Evolutionary conservation across 2,329 filamentous ascomycete genomes (phyloP).

Genomic region (Didymella pinodella): DNA sequence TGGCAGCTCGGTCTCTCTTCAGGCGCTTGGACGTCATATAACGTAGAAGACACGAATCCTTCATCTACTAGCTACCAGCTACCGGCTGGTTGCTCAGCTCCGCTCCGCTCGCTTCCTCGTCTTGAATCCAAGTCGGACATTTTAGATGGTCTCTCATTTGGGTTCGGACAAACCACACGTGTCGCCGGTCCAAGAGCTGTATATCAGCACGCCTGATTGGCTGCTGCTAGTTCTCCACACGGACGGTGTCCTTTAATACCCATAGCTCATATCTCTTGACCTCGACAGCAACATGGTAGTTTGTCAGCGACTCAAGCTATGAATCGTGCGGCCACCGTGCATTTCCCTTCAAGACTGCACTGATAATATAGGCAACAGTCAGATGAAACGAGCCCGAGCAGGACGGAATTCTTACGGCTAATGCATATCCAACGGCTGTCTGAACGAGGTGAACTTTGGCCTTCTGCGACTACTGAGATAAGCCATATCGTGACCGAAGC

Average conservation of each 20-base stretch:
- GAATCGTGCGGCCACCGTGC: background rate
- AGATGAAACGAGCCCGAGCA: background rate
- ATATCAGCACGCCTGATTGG: background rate
- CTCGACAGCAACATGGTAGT: background rate
- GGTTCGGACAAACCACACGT: slow-evolving; percentile 11
- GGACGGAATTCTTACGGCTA: background rate
- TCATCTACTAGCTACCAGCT: background rate
- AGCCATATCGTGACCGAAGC: background rate
- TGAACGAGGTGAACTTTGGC: background rate
- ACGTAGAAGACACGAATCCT: background rate
- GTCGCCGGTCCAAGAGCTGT: slow-evolving; percentile 2
- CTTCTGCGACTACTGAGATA: background rate
- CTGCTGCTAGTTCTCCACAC: background rate
- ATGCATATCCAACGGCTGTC: background rate
- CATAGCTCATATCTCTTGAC: background rate
- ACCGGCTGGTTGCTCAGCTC: slow-evolving; percentile 1
- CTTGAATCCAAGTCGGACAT: slow-evolving; percentile 1
- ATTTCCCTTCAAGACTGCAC: background rate
- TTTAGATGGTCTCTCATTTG: background rate
- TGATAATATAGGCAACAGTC: background rate
- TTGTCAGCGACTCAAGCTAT: background rate
- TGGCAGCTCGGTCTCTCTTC: background rate
- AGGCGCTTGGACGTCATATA: background rate
- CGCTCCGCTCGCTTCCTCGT: background rate
- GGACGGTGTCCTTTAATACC: slow-evolving; percentile 8